These are phyloP conservation scores for Ceratobasidium sp. DNA, from an alignment of 1,284 basidiomycete genomes.

Conservation along the genomic window DNA sequence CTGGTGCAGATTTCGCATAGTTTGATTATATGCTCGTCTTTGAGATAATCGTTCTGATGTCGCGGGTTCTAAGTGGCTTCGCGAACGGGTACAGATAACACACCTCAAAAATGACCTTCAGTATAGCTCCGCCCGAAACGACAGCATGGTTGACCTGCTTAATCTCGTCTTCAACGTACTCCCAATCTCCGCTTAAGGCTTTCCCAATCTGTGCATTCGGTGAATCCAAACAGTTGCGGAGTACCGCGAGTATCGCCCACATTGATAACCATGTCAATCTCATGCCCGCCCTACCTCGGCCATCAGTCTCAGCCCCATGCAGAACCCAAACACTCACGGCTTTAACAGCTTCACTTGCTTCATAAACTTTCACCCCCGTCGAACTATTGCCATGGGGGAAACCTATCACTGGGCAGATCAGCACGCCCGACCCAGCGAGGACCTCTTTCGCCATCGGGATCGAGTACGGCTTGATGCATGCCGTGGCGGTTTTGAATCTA, in stretches of 20 bases:
- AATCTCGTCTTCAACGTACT: slow-evolving; percentile 47
- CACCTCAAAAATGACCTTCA: slow-evolving; percentile 49
- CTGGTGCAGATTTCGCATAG: slow-evolving; percentile 47
- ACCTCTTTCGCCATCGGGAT: slow-evolving; percentile 46
- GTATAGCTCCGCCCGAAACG: slow-evolving; percentile 43
- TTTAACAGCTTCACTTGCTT: slow-evolving; percentile 44
- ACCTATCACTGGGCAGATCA: slow-evolving; percentile 47
- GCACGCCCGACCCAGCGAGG: slow-evolving; percentile 44
- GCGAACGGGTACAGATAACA: background rate
- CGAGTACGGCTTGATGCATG: slow-evolving; percentile 47
- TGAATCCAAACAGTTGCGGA: background rate
- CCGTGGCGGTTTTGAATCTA: slow-evolving; percentile 46
- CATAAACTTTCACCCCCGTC: slow-evolving; percentile 44
- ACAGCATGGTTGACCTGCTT: slow-evolving; percentile 47
- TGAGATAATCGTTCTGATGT: slow-evolving; percentile 45
- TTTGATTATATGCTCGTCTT: slow-evolving; percentile 46
- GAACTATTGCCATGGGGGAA: slow-evolving; percentile 48
- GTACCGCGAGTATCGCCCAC: background rate
- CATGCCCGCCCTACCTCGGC: slow-evolving; percentile 43
- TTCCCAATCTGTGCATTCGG: slow-evolving; percentile 43
- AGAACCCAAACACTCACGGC: slow-evolving; percentile 23
- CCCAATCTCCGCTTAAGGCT: slow-evolving; percentile 47
- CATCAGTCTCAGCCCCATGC: slow-evolving; percentile 4
- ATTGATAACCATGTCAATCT: slow-evolving; percentile 48
- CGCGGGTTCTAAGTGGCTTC: background rate